Conservation (phyloP, 768 basidiomycete species). For the Boletus sensibilis region DNA sequence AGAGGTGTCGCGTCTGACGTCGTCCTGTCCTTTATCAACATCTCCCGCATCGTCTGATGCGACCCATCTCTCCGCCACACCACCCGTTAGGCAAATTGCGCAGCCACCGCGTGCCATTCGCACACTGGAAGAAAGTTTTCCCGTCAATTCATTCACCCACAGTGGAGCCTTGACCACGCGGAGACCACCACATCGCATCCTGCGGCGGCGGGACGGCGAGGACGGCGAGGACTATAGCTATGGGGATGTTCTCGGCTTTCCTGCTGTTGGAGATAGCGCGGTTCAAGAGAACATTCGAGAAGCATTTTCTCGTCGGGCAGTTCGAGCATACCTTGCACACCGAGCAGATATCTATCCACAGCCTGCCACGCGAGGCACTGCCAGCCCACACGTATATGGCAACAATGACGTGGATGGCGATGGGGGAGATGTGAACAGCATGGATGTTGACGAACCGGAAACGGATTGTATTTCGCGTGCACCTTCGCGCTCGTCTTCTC, state of each 20-base stretch:
- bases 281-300: conserved; percentile 59
- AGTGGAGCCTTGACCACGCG: conserved; percentile 17
- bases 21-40: conserved; percentile 11
- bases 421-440: conserved; percentile 40
- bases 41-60: conserved; percentile 13
- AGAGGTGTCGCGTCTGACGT: conserved; percentile 13
- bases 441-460: conserved; percentile 51
- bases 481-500: conserved; percentile 49
- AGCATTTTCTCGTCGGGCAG: conserved; percentile 49
- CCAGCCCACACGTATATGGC: conserved; percentile 13
- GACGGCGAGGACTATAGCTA: conserved; percentile 35
- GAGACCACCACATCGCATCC: conserved; percentile 20
- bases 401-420: conserved; percentile 25
- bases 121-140: conserved; percentile 59
- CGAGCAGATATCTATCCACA: conserved; percentile 26
- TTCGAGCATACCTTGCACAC: conserved; percentile 36
- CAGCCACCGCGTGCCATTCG: conserved; percentile 41
- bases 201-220: conserved; percentile 22
- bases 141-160: conserved; percentile 28
- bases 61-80: conserved; percentile 8
- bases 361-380: conserved; percentile 15
- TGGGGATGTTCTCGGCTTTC: conserved; percentile 55
- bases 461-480: conserved; percentile 55
- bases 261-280: conserved; percentile 51
- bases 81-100: conserved; percentile 14